Conservation (phyloP, 2,329 filamentous ascomycete genomes). For the Paradendryphiella salina region DNA sequence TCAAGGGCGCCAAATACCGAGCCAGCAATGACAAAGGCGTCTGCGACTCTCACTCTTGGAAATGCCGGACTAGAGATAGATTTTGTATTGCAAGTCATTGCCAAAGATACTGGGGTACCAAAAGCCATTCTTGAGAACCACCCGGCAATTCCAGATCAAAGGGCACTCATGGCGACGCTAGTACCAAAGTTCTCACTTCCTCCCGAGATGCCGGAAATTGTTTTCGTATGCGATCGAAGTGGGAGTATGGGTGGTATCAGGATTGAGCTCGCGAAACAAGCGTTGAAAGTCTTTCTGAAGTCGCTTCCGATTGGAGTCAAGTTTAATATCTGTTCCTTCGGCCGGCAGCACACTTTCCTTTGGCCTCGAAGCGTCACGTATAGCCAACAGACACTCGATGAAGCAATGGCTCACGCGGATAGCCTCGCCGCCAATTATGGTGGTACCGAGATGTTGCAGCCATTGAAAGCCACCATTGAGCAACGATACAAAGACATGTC, state of each 20-base stretch:
- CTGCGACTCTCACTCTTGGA: conserved; percentile 61
- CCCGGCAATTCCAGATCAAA: conserved; percentile 61
- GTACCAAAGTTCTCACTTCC: conserved; percentile 71
- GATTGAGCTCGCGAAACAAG: conserved; percentile 59
- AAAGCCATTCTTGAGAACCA: conserved; percentile 69
- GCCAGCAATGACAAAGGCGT: conserved; percentile 63
- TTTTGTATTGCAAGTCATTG: conserved; percentile 67
- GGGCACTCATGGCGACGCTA: conserved; percentile 70
- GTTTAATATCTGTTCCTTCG: conserved; percentile 74
- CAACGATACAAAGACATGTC: conserved; percentile 52
- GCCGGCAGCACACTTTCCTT: conserved; percentile 52
- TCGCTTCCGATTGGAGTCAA: conserved; percentile 65
- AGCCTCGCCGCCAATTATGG: conserved; percentile 54
- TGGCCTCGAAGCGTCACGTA: conserved; percentile 56
- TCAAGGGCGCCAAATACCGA: conserved; percentile 52
- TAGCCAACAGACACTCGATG: conserved; percentile 50
- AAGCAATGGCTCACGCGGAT: conserved; percentile 51
- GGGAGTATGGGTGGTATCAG: conserved; percentile 63
- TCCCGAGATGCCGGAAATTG: conserved; percentile 61
- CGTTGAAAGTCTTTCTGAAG: conserved; percentile 66
- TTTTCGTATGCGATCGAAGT: conserved; percentile 73
- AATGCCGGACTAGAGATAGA: conserved; percentile 62
- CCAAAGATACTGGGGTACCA: conserved; percentile 63
- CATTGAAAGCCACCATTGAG: conserved; percentile 53
- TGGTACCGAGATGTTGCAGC: conserved; percentile 58